Evolutionary conservation across 306 rosid species (phyloP).

Genomic region (Lathyrus tuberosus): DNA sequence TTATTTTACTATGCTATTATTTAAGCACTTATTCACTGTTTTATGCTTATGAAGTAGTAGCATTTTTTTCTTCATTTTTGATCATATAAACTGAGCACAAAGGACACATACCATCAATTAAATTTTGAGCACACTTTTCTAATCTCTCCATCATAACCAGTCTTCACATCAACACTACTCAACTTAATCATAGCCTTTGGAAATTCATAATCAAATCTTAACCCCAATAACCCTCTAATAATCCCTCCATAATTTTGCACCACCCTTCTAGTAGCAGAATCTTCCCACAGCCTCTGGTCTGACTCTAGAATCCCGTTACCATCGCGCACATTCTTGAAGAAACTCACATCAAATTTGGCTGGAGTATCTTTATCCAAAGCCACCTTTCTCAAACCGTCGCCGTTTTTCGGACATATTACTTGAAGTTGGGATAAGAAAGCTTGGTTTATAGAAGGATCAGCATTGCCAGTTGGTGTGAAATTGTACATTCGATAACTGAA

Average conservation of each 20-base stretch:
- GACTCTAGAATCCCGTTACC: slow-evolving; percentile 64
- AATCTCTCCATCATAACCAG: slow-evolving; percentile 67
- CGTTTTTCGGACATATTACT: slow-evolving; percentile 55
- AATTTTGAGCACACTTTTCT: slow-evolving; percentile 64
- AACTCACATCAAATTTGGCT: slow-evolving; percentile 57
- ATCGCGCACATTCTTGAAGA: slow-evolving; percentile 67
- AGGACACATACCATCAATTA: slow-evolving; percentile 42
- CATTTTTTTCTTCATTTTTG: neutral
- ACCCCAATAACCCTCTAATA: slow-evolving; percentile 60
- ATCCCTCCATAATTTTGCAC: slow-evolving; percentile 65
- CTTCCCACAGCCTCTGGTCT: slow-evolving; percentile 75
- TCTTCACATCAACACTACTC: slow-evolving; percentile 72
- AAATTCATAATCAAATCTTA: slow-evolving; percentile 66
- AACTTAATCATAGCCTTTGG: slow-evolving; percentile 75
- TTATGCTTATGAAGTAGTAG: neutral
- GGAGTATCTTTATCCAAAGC: slow-evolving; percentile 60
- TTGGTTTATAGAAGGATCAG: slow-evolving; percentile 68
- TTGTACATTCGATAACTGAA: slow-evolving; percentile 66
- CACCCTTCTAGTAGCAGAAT: slow-evolving; percentile 42
- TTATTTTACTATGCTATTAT: neutral
- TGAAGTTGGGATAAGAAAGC: slow-evolving; percentile 52
- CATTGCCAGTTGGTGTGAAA: slow-evolving; percentile 60
- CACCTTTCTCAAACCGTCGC: slow-evolving; percentile 60
- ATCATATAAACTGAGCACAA: neutral
- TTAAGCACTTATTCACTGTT: neutral